Evolutionary conservation across 2,329 filamentous ascomycete genomes (phyloP).

Genomic region (Cladobotryum protrusum): DNA sequence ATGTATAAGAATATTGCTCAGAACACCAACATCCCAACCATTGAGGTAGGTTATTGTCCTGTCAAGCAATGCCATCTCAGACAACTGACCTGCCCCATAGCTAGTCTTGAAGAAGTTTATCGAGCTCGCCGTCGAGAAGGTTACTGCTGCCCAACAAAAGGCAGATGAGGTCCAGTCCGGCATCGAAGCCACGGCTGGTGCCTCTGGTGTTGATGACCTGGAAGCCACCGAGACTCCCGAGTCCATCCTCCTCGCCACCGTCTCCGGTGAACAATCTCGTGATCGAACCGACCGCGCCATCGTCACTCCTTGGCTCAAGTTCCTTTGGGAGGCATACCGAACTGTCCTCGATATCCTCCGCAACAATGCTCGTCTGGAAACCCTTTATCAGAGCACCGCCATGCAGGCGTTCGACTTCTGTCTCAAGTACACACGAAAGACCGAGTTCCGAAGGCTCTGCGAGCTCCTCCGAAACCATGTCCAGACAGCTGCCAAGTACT

Average conservation of each 20-base stretch:
- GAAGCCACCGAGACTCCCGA: slow-evolving; percentile 97
- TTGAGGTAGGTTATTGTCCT: slow-evolving; percentile 59
- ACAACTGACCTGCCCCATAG: slow-evolving; percentile 33
- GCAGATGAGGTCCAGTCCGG: slow-evolving; percentile 90
- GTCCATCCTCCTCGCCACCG: slow-evolving; percentile 94
- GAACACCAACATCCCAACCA: slow-evolving; percentile 96
- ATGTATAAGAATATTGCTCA: slow-evolving; percentile 99
- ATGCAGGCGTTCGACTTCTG: slow-evolving; percentile 99
- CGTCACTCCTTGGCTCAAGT: slow-evolving; percentile 98
- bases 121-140: slow-evolving; percentile 91
- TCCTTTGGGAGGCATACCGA: slow-evolving; percentile 98
- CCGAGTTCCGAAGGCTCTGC: slow-evolving; percentile 96
- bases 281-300: slow-evolving; percentile 97
- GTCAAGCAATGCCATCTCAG: neutral
- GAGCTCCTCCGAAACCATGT: slow-evolving; percentile 98
- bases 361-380: slow-evolving; percentile 96
- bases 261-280: slow-evolving; percentile 94
- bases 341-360: slow-evolving; percentile 97
- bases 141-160: slow-evolving; percentile 90
- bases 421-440: slow-evolving; percentile 96
- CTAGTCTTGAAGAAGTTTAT: slow-evolving; percentile 97
- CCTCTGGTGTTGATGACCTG: slow-evolving; percentile 81
- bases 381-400: slow-evolving; percentile 97
- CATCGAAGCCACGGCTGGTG: slow-evolving; percentile 61
- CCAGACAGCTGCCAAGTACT: slow-evolving; percentile 98